These are phyloP conservation scores for Epichloe brachyelytri DNA, from an alignment of 2,329 filamentous ascomycete species.

Conservation along the genomic window DNA sequence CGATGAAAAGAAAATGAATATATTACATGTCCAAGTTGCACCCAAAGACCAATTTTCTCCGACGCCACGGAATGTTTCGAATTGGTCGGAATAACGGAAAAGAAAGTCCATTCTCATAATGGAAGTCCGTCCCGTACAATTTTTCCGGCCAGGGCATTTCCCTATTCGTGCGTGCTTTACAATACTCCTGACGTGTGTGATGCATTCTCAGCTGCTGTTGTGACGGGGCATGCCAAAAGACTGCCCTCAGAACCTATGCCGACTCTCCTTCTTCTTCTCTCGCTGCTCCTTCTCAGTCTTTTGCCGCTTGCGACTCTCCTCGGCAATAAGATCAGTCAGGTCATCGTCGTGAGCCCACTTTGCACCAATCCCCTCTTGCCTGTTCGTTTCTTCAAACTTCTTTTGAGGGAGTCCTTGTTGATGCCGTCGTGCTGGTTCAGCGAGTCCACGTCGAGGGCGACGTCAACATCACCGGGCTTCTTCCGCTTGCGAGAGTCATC, in stretches of 20 bases:
- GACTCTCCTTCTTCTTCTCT: constrained; percentile 47
- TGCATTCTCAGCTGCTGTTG: no score
- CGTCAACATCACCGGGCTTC: constrained; percentile 91
- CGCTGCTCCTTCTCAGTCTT: constrained; percentile 75
- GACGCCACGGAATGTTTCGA: background rate
- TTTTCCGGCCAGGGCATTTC: no score
- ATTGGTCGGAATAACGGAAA: background rate
- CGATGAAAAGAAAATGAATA: no score
- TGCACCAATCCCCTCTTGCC: constrained; percentile 52
- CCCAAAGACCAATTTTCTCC: background rate
- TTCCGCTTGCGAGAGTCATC: constrained; percentile 73
- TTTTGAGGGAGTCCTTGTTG: constrained; percentile 70
- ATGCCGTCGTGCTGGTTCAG: constrained; percentile 63
- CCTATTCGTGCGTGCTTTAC: no score
- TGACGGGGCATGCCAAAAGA: no score
- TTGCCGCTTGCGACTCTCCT: constrained; percentile 79
- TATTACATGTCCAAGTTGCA: no score
- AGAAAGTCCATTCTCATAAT: no score
- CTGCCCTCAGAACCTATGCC: constrained; percentile 32
- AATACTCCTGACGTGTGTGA: no score
- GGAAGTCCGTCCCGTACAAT: no score
- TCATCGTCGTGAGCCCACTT: constrained; percentile 74
- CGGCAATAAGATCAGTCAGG: constrained; percentile 88
- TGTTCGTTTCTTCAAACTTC: constrained; percentile 63
- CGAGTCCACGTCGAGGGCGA: constrained; percentile 78